Percentiles rank a stretch among this genome's conserved stretches.
Evolutionary conservation across 1,139 yeast species (phyloP).

Genomic region (Debaryomyces singareniensis): DNA sequence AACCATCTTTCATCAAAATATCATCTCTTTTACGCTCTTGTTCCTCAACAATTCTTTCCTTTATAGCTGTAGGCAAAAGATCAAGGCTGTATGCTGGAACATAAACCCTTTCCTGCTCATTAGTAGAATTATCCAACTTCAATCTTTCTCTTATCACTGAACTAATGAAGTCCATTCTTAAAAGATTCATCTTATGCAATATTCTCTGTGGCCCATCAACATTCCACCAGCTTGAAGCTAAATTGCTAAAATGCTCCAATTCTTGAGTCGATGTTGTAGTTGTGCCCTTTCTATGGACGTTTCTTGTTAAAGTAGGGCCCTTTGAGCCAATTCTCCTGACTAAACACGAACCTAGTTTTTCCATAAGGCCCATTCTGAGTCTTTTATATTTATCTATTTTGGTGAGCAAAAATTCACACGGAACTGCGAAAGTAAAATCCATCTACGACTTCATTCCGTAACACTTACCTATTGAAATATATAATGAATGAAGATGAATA

Average conservation of each 20-base stretch:
- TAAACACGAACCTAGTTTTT: too few relatives aligned
- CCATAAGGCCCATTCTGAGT: too few relatives aligned
- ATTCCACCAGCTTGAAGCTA: constrained; percentile 97
- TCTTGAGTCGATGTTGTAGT: constrained; percentile 27
- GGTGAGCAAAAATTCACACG: too few relatives aligned
- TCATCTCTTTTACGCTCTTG: constrained; percentile 40
- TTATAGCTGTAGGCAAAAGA: constrained; percentile 53
- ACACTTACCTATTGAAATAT: neutral
- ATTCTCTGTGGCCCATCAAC: constrained; percentile 88
- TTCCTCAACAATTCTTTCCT: constrained; percentile 41
- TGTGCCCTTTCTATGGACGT: too few relatives aligned
- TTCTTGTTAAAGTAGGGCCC: neutral
- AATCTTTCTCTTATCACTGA: constrained; percentile 47
- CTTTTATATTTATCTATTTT: too few relatives aligned
- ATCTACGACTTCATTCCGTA: too few relatives aligned
- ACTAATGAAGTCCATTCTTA: constrained; percentile 81
- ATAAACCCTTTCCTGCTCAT: constrained; percentile 46
- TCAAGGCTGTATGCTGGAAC: constrained; percentile 74
- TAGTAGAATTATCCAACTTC: constrained; percentile 30
- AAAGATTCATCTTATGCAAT: constrained; percentile 86
- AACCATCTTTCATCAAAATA: constrained; percentile 25
- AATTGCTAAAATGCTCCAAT: constrained; percentile 69
- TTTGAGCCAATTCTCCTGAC: too few relatives aligned
- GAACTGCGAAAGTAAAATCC: too few relatives aligned
- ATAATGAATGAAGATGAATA: constrained; percentile 29